phyloP scores from a whole-genome alignment of 129 eudicot genomes.

The Pseudognaphalium luteoalbum region DNA sequence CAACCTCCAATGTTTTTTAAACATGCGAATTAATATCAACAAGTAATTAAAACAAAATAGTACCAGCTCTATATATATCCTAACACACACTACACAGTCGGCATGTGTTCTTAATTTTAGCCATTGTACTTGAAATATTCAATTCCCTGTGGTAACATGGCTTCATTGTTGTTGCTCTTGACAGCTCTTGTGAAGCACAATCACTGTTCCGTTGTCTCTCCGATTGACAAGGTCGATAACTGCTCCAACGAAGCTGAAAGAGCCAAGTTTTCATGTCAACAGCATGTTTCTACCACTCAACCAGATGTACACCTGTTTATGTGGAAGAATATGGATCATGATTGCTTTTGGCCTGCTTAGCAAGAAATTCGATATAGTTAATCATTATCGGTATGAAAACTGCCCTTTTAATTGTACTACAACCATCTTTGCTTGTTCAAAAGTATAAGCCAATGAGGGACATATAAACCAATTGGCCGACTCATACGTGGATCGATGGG shows the following conservation, averaged over 20 bases:
- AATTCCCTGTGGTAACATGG: constrained; percentile 5
- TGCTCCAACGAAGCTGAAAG: neutral
- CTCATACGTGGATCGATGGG: neutral
- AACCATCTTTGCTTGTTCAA: neutral
- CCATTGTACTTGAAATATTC: neutral
- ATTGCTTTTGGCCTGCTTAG: constrained; percentile 26
- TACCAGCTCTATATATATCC: neutral
- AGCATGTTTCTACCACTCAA: constrained; percentile 11
- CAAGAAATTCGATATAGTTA: neutral
- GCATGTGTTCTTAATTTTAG: neutral
- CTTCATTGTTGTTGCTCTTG: constrained; percentile 30
- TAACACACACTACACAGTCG: neutral
- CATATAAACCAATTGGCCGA: neutral
- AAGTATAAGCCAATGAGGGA: neutral
- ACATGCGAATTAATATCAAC: neutral
- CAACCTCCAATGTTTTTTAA: constrained; percentile 7
- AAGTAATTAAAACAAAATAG: neutral
- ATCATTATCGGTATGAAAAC: neutral
- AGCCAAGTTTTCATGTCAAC: constrained; percentile 18
- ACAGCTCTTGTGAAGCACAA: constrained; percentile 26
- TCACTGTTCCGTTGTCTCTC: neutral
- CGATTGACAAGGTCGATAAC: neutral
- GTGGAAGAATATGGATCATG: constrained; percentile 30
- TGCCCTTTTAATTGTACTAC: neutral
- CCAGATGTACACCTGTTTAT: constrained; percentile 2